phyloP scores from a whole-genome alignment of 2,329 filamentous ascomycete genomes.

The Trichophyton simii region DNA sequence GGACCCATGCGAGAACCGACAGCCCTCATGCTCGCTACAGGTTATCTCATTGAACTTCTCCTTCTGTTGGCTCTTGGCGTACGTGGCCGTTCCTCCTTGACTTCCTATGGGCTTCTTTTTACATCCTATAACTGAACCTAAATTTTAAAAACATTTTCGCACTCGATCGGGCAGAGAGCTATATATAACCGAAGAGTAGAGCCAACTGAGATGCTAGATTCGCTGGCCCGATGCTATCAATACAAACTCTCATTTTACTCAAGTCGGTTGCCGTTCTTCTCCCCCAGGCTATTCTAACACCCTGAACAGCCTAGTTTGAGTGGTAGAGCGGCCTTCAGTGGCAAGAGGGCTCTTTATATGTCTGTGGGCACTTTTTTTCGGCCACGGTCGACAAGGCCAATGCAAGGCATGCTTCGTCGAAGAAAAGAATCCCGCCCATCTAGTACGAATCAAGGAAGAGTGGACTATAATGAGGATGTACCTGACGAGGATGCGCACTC shows the following conservation, averaged over 20 bases:
- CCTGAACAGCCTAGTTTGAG: too few relatives aligned
- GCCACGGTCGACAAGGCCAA: neutral
- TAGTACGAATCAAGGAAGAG: neutral
- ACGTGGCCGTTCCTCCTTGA: neutral
- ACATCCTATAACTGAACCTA: neutral
- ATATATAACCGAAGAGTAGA: neutral
- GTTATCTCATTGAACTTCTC: neutral
- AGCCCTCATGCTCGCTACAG: neutral
- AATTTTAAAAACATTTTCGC: neutral
- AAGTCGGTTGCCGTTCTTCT: too few relatives aligned
- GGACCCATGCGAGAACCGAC: neutral
- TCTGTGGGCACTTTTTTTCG: neutral
- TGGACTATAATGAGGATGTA: neutral
- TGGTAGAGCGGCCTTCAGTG: neutral
- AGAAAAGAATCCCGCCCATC: neutral
- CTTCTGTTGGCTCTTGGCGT: neutral
- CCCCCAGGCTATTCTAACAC: too few relatives aligned
- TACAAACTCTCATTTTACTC: too few relatives aligned
- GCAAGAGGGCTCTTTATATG: neutral
- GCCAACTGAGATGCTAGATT: neutral
- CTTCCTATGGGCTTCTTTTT: neutral
- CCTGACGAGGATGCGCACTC: conserved; percentile 22
- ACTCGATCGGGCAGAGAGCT: neutral
- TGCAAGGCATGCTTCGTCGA: neutral
- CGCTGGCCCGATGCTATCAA: too few relatives aligned